phyloP scores from a whole-genome alignment of 148 eudicot species.

The Amaranthus cruentus region DNA sequence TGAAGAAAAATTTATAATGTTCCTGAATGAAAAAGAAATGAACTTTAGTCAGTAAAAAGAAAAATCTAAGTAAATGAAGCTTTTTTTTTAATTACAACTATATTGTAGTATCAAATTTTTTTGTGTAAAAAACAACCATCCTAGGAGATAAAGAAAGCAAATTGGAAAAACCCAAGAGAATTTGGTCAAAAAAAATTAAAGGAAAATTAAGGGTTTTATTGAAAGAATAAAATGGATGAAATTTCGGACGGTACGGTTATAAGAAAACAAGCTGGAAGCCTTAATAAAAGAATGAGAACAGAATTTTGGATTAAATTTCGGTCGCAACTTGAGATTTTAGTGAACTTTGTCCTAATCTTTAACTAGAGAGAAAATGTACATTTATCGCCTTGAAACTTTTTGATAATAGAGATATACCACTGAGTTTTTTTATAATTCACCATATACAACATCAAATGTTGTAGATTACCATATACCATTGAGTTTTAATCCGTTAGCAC shows the following conservation, averaged over 20 bases:
- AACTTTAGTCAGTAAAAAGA: too few relatives aligned
- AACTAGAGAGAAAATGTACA: too few relatives aligned
- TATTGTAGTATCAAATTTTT: too few relatives aligned
- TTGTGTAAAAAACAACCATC: not conserved
- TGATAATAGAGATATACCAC: too few relatives aligned
- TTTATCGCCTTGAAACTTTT: too few relatives aligned
- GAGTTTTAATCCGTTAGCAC: too few relatives aligned
- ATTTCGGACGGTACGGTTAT: not conserved
- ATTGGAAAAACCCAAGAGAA: not conserved
- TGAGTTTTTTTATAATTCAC: too few relatives aligned
- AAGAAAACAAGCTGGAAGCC: conserved; percentile 1
- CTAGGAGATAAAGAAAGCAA: not conserved
- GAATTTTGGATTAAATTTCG: not conserved
- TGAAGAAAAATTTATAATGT: not conserved
- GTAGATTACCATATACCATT: too few relatives aligned
- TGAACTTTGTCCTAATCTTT: conserved; percentile 20
- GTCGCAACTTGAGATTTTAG: conserved; percentile 5
- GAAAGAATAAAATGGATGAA: not conserved
- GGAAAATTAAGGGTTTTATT: too few relatives aligned
- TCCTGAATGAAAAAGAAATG: not conserved
- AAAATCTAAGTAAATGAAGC: not conserved
- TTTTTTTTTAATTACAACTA: too few relatives aligned
- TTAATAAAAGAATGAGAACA: not conserved
- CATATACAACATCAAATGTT: too few relatives aligned
- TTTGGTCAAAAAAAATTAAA: not conserved